Conservation (phyloP, 2,329 filamentous ascomycete genomes). For the Fusarium sp. region DNA sequence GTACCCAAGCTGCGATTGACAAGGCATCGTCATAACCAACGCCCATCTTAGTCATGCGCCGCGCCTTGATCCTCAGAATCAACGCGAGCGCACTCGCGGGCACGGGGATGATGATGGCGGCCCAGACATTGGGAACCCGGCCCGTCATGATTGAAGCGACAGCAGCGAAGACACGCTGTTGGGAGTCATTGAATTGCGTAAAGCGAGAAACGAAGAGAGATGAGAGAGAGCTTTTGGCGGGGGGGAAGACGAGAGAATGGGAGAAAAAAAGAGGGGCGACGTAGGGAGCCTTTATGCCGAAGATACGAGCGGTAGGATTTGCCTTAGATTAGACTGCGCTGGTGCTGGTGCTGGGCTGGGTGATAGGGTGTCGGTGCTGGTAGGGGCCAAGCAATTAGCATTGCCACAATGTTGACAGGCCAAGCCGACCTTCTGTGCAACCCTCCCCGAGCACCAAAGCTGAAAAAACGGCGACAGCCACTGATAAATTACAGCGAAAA, state of each 20-base stretch:
- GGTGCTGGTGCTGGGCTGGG: background rate
- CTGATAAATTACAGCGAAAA: background rate
- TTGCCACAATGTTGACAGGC: conserved; percentile 5
- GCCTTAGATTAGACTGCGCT: background rate
- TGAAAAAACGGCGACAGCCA: background rate
- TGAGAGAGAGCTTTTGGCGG: background rate
- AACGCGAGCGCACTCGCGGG: conserved; percentile 32
- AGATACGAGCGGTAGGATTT: background rate
- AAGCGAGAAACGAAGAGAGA: background rate
- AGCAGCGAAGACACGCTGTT: background rate
- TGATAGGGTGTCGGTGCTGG: background rate
- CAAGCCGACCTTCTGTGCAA: background rate
- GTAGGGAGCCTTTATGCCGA: background rate
- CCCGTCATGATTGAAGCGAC: conserved; percentile 18
- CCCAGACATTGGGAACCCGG: conserved; percentile 36
- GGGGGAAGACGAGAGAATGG: background rate
- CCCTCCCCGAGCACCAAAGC: background rate
- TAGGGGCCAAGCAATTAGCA: background rate
- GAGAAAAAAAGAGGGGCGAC: background rate
- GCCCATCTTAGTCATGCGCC: conserved; percentile 38
- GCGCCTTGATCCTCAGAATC: conserved; percentile 27
- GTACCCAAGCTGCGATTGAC: conserved; percentile 31
- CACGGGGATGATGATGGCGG: conserved; percentile 32
- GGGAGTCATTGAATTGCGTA: conserved; percentile 12
- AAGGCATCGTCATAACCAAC: conserved; percentile 36